Percentiles rank a stretch among this genome's conserved stretches.
These are phyloP conservation scores for Truncatella angustata DNA, from an alignment of 2,329 filamentous ascomycete genomes.

Conservation along the genomic window DNA sequence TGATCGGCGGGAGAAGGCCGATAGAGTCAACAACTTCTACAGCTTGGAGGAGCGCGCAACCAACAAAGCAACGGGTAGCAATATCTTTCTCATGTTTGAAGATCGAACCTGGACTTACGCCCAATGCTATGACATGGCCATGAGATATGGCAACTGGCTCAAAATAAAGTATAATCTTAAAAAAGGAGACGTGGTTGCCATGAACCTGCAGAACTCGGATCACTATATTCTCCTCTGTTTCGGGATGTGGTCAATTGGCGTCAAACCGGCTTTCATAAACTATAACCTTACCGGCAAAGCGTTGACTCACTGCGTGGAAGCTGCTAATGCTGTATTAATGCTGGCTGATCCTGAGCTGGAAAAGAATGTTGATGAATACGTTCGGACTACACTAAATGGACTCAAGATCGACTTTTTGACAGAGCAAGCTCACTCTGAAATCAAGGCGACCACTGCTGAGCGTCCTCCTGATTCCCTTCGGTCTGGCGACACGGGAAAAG, in stretches of 20 bases:
- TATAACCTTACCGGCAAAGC: constrained; percentile 75
- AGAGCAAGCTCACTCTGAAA: constrained; percentile 53
- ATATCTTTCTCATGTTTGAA: constrained; percentile 65
- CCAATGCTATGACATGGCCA: constrained; percentile 67
- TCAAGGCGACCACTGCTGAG: constrained; percentile 47
- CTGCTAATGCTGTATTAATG: constrained; percentile 64
- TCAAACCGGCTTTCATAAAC: constrained; percentile 82
- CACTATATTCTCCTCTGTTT: constrained; percentile 73
- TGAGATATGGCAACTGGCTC: constrained; percentile 76
- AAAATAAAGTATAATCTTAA: constrained; percentile 61
- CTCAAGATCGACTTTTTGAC: constrained; percentile 64
- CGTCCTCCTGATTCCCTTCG: constrained; percentile 60
- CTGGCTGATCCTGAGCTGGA: constrained; percentile 64
- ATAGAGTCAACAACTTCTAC: constrained; percentile 73
- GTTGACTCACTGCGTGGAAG: constrained; percentile 70
- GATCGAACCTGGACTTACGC: constrained; percentile 70
- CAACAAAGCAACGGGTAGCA: constrained; percentile 46
- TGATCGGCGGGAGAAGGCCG: constrained; percentile 49
- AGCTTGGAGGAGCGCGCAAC: constrained; percentile 65
- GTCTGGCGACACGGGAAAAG: constrained; percentile 45
- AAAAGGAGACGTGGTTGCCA: constrained; percentile 72
- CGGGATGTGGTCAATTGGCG: constrained; percentile 80
- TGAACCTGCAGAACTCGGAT: constrained; percentile 81
- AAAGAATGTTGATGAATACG: constrained; percentile 55
- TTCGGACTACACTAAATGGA: constrained; percentile 46